Conservation (phyloP, 495 filamentous ascomycete species). For the Aspergillus biplanus region DNA sequence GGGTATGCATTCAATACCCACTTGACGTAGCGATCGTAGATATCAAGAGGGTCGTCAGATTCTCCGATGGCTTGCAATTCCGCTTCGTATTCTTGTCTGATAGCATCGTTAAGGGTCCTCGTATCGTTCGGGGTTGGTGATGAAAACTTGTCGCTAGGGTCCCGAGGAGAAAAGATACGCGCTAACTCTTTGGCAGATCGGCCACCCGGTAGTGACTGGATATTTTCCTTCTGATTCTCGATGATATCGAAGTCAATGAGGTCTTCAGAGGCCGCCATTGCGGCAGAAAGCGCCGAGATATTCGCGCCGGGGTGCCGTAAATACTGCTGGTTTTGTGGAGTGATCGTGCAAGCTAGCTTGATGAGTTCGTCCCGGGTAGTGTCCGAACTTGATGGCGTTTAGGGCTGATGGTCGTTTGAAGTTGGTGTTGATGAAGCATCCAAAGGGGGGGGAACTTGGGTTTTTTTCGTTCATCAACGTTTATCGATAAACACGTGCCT, state of each 20-base stretch:
- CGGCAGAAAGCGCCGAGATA: slow-evolving; percentile 15
- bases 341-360: neutral
- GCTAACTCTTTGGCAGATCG: slow-evolving; percentile 88
- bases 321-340: neutral
- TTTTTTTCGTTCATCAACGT: slow-evolving; percentile 17
- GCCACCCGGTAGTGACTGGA: slow-evolving; percentile 87
- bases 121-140: slow-evolving; percentile 68
- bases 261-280: slow-evolving; percentile 59
- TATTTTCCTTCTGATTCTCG: slow-evolving; percentile 96
- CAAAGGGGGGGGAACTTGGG: neutral
- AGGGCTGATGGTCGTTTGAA: slow-evolving; percentile 21
- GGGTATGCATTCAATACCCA: slow-evolving; percentile 97
- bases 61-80: slow-evolving; percentile 79
- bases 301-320: neutral
- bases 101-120: slow-evolving; percentile 74
- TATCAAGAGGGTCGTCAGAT: slow-evolving; percentile 91
- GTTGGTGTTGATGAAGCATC: slow-evolving; percentile 15
- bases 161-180: slow-evolving; percentile 71
- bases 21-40: slow-evolving; percentile 94
- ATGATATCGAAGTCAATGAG: slow-evolving; percentile 93
- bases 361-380: neutral
- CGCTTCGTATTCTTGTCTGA: slow-evolving; percentile 81
- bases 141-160: slow-evolving; percentile 48
- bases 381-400: slow-evolving; percentile 1
- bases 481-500: slow-evolving; percentile 51